A percentile compares a stretch with the other conserved stretches of the same genome.
Evolutionary conservation across 805 yeast species (phyloP).

Genomic region (Schizosaccharomyces lindneri): DNA sequence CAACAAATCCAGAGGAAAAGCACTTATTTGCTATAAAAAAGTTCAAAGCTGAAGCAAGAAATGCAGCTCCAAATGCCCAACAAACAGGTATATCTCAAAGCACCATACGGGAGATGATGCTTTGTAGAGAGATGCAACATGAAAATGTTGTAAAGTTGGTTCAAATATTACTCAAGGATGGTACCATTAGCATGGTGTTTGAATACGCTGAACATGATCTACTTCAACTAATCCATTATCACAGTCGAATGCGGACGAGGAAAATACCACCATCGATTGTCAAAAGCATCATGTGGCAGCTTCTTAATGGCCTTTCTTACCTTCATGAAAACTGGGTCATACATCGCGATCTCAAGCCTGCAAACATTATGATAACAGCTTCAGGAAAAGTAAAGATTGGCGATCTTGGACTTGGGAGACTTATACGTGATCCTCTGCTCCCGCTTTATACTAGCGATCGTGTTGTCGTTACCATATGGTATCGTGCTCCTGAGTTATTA

Average conservation of each 20-base stretch:
- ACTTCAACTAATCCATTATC: conserved; percentile 79
- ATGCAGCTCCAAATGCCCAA: conserved; percentile 81
- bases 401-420: conserved; percentile 14
- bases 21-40: conserved; percentile 59
- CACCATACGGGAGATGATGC: conserved; percentile 68
- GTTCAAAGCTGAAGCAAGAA: conserved; percentile 79
- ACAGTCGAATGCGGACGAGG: conserved; percentile 58
- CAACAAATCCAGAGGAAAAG: conserved; percentile 13
- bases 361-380: conserved; percentile 6
- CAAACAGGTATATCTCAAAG: conserved; percentile 36
- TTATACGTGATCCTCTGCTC: conserved; percentile 3
- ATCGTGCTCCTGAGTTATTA: conserved; percentile 80
- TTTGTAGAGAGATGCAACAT: conserved; percentile 68
- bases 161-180: conserved; percentile 68
- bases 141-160: conserved; percentile 54
- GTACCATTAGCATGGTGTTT: conserved; percentile 78
- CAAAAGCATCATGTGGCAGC: conserved; percentile 77
- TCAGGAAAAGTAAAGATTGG: conserved; percentile 8
- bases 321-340: conserved; percentile 89
- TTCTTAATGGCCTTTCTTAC: conserved; percentile 71
- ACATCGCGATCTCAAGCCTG: conserved; percentile 91
- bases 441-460: conserved; percentile 6
- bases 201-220: conserved; percentile 93
- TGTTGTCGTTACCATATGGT: conserved; percentile 75
- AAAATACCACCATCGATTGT: conserved; percentile 56